Evolutionary conservation across 2,329 filamentous ascomycete genomes (phyloP), one percentile per base, ranked within the genome.

Genomic region (Neocucurbitaria cava): DNA sequence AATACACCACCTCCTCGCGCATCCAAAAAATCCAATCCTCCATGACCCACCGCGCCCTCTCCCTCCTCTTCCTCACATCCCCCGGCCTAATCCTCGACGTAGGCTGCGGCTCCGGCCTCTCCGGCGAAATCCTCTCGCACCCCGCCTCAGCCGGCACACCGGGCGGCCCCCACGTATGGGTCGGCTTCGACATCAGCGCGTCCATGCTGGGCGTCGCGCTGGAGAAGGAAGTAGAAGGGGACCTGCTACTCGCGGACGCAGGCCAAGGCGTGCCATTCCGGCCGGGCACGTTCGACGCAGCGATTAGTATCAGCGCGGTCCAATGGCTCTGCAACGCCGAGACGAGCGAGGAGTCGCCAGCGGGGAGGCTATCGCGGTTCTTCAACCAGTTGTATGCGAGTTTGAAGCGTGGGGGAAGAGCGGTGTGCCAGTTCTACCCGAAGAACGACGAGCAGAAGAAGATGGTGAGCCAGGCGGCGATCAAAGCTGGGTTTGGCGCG

Each of bases 311-410:
- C 73, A 92, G 87, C 65, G 95, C 95, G 0, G 90, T 99, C n/a
- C 95, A 99, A 77, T 99, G 95, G 95, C 83, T 99, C 26, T 99
- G 95, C 77, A 98, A 96, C 76, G 95, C 94, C 36, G 95, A 98
- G 76, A 90, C 85, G 55, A 91, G 87, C 71, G 92, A 96, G 45
- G 93, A 95, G 0, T 90, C 85, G 1, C 90, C 92, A 0, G 85
- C 89, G 24, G 91, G 90, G 0, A 82, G 95, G 5, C 77, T 99
- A 23, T 84, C 86, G 4, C 83, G 94, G 40, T 99, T 99, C 73
- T 99, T 99, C 76, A 92, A 96, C 68, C 92, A 92, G 0, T 78
- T 99, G 1, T 99, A 98, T 77, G 90, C 92, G 0, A 88, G 87
- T 56, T 78, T 99, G 59, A 87, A 88, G 60, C 83, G 95, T 18